A percentile compares a stretch with the other conserved stretches of the same genome.
Evolutionary conservation across 352 stramenopile genomes (phyloP).

Genomic region (Pelagophyceae sp.): DNA sequence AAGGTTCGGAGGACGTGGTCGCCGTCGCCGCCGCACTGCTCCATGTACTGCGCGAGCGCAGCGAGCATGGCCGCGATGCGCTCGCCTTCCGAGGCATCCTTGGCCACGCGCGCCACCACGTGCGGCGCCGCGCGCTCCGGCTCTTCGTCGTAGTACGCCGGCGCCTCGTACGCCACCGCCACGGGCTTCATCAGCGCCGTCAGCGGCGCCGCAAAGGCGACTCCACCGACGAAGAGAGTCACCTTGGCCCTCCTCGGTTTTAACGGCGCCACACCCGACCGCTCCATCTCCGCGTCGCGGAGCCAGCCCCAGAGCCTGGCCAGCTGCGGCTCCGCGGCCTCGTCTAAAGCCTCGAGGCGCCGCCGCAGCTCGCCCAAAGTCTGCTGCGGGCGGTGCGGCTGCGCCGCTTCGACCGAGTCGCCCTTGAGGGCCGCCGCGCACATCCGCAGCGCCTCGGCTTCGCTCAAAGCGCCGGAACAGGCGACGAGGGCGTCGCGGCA

Average conservation of each 20-base stretch:
- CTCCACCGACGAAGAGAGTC: background rate
- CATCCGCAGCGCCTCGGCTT: background rate
- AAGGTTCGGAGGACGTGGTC: background rate
- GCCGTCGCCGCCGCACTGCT: background rate
- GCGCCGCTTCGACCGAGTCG: background rate
- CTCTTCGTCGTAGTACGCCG: background rate
- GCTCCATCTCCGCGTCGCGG: background rate
- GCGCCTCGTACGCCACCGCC: background rate
- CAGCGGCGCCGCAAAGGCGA: background rate
- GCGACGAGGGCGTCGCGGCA: background rate
- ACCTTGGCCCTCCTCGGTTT: background rate
- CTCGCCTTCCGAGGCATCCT: background rate
- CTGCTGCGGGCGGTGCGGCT: background rate
- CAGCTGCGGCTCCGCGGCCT: background rate
- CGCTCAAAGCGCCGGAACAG: background rate
- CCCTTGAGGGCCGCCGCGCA: background rate
- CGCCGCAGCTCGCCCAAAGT: background rate
- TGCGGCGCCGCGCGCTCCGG: background rate
- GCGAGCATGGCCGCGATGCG: background rate
- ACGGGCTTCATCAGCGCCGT: background rate
- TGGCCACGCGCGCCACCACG: background rate
- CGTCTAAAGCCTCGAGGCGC: background rate
- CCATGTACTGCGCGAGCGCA: background rate
- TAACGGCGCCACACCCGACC: background rate
- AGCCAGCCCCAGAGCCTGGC: background rate